phyloP scores from a whole-genome alignment of 2,329 filamentous ascomycete species.

The Diaporthe batatas region DNA sequence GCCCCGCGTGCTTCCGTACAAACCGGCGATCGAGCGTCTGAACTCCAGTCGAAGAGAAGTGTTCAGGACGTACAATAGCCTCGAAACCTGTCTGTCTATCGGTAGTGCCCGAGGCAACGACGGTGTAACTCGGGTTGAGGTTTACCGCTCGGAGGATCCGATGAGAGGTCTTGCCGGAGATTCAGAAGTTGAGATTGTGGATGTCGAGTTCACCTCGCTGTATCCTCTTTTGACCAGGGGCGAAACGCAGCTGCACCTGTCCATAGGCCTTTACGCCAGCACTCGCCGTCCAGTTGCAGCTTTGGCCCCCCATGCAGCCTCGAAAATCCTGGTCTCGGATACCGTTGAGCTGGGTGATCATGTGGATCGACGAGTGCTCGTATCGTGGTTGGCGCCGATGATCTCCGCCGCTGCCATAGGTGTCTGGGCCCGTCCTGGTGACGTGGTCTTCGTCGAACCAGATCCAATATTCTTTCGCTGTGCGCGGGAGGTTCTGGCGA shows the following conservation, averaged over 20 bases:
- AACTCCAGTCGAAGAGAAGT: slow-evolving; percentile 56
- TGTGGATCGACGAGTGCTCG: background rate
- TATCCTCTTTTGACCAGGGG: slow-evolving; percentile 47
- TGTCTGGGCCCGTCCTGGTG: no score
- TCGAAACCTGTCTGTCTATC: slow-evolving; percentile 50
- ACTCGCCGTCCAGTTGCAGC: slow-evolving; percentile 42
- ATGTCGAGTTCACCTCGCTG: slow-evolving; percentile 55
- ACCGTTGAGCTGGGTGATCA: background rate
- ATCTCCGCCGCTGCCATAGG: background rate
- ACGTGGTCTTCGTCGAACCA: slow-evolving; percentile 51
- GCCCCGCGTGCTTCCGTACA: slow-evolving; percentile 56
- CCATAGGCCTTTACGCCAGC: slow-evolving; percentile 49
- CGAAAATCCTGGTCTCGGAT: background rate
- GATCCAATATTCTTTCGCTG: background rate
- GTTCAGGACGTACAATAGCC: slow-evolving; percentile 50
- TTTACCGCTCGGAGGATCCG: slow-evolving; percentile 6
- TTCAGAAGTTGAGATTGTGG: slow-evolving; percentile 42
- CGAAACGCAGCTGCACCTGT: slow-evolving; percentile 48
- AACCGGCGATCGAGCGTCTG: slow-evolving; percentile 53
- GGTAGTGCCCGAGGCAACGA: slow-evolving; percentile 34
- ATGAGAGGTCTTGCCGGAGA: no score
- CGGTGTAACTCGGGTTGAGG: slow-evolving; percentile 45
- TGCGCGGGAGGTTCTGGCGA: background rate
- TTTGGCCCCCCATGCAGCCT: background rate
- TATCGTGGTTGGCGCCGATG: background rate